A percentile compares a stretch with the other conserved stretches of the same genome.
Conservation (phyloP, 495 filamentous ascomycete genomes). For the Penicillium alfredii region DNA sequence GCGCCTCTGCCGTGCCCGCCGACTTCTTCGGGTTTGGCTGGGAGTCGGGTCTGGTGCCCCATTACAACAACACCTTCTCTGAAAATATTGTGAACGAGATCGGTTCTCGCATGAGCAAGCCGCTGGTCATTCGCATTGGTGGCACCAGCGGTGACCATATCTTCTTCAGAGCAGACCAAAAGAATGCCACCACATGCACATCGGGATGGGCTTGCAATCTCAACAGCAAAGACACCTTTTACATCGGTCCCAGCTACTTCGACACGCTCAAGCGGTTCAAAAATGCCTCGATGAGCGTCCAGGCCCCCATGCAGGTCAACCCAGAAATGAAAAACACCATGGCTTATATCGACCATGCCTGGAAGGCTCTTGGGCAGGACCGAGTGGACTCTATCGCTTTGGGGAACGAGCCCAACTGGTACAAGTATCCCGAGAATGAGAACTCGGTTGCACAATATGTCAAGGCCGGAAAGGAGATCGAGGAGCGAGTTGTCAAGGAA, state of each 20-base stretch:
- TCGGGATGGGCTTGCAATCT: not conserved
- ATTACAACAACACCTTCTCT: constrained; percentile 15
- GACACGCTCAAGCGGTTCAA: constrained; percentile 15
- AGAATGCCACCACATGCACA: constrained; percentile 4
- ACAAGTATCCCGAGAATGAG: too few relatives aligned
- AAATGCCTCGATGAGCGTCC: constrained; percentile 13
- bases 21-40: constrained; percentile 24
- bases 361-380: constrained; percentile 8
- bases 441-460: too few relatives aligned
- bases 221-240: constrained; percentile 7
- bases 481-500: too few relatives aligned
- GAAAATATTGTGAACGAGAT: constrained; percentile 19
- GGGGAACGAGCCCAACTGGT: constrained; percentile 21
- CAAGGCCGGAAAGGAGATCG: too few relatives aligned
- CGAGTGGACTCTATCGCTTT: constrained; percentile 20
- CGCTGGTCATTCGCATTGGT: constrained; percentile 18
- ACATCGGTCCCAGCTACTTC: constrained; percentile 18
- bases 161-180: constrained; percentile 7
- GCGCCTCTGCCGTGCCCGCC: too few relatives aligned
- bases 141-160: constrained; percentile 19
- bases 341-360: constrained; percentile 12
- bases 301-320: constrained; percentile 16
- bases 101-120: constrained; percentile 10
- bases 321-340: constrained; percentile 9
- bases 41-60: constrained; percentile 12